Base-by-base conservation (phyloP, 768 basidiomycete genomes). In the Phanerochaete carnosa region DNA sequence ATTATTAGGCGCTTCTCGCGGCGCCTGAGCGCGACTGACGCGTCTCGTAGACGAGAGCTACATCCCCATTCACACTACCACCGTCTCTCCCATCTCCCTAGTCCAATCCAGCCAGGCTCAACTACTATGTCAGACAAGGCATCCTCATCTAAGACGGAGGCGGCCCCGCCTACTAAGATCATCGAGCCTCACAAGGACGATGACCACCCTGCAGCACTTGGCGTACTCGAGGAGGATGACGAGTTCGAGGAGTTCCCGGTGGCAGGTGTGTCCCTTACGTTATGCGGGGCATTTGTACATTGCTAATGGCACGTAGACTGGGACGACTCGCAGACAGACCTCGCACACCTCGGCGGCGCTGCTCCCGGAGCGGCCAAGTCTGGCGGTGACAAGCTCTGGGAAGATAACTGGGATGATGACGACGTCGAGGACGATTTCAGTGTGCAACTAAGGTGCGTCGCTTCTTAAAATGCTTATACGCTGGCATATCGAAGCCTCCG, bases 391-490 rank as follows among this genome's bases (percentile, higher is more conserved):
- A 92, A 94, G 69, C 78, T 99, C 12, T 99, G 97, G 97, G 97
- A 99, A 79, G 97, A 98, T 67, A 98, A 98, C 72, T 99, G 97
- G 97, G 97, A 99, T 69, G 97, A 99, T 68, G 97, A 99, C 76
- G 96, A 98, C 75, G 88, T 97, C 62, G 96, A 96, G 72, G 95
- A 98, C 67, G 94, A 97, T 65, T 99, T 99, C 71, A 95, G 93
- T 68, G 87, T 92, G 55, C 94, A 97, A 75, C 78, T 99, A 66
- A 86, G 97, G 97, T 95, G 71, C 66, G 90, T 12, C 28, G 9
- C n/a, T 19, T 33, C 22, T 7, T 2, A 2, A 43, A 15, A 29
- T 11, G n/a, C 16, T 5, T 45, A 1, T 12, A 32, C 37, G 25
- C n/a, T 32, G 23, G 2, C 35, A 26, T 12, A 46, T 26, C n/a